Evolutionary conservation across 129 eudicot species (phyloP).

Genomic region (Flaveria robusta): DNA sequence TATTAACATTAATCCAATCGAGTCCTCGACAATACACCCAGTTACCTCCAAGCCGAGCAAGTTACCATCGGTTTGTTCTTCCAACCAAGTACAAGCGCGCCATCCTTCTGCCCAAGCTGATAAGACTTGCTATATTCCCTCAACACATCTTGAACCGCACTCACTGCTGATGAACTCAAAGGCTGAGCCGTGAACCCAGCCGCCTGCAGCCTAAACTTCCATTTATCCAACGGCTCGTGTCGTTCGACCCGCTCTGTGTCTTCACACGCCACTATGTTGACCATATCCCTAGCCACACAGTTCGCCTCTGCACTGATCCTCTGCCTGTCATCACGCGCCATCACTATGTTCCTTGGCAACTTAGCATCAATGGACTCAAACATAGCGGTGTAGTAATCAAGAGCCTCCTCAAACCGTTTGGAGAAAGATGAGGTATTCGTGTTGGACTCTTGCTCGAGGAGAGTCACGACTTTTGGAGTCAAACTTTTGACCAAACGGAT

Average conservation of each 20-base stretch:
- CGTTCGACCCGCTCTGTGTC: conserved; percentile 57
- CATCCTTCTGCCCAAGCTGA: conserved; percentile 36
- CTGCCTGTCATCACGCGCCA: conserved; percentile 42
- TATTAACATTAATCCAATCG: conserved; percentile 5
- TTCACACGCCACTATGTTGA: conserved; percentile 61
- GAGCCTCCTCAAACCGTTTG: conserved; percentile 49
- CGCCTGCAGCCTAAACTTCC: conserved; percentile 53
- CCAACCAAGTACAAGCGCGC: conserved; percentile 54
- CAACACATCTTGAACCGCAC: conserved; percentile 31
- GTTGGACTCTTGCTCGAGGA: conserved; percentile 65
- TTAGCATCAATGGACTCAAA: conserved; percentile 61
- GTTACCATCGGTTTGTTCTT: conserved; percentile 52
- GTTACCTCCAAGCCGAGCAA: conserved; percentile 62
- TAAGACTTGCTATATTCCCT: conserved; percentile 44
- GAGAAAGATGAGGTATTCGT: conserved; percentile 55
- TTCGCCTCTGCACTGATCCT: conserved; percentile 61
- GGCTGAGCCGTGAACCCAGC: conserved; percentile 52
- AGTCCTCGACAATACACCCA: not conserved
- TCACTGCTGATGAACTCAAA: conserved; percentile 38
- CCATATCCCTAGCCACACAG: conserved; percentile 59
- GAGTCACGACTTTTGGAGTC: conserved; percentile 50
- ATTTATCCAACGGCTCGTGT: conserved; percentile 59
- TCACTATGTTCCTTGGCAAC: conserved; percentile 35
- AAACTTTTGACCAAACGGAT: conserved; percentile 50
- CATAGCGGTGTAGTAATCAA: conserved; percentile 62